Percentiles rank a stretch among this genome's conserved stretches.
phyloP scores from a whole-genome alignment of 208 protist genomes.

The Jaenimonas drosophilae region DNA sequence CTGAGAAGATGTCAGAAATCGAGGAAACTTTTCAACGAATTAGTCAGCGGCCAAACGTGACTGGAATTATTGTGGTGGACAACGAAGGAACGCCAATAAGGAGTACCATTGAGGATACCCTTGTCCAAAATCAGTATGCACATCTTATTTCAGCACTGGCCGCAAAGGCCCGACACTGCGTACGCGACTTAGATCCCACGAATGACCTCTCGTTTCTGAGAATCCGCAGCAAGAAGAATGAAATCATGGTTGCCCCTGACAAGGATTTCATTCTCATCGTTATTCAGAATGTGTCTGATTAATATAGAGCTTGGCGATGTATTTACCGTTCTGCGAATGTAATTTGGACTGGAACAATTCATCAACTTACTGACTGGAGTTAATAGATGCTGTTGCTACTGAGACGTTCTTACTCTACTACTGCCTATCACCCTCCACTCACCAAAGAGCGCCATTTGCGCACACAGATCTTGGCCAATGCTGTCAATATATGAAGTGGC shows the following conservation, averaged over 20 bases:
- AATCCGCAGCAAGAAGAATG: constrained; percentile 94
- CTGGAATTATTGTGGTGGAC: constrained; percentile 93
- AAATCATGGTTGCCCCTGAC: constrained; percentile 94
- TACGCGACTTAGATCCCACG: constrained; percentile 93
- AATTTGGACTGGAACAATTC: not conserved
- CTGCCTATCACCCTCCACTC: not conserved
- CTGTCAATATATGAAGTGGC: constrained; percentile 57
- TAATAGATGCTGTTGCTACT: not conserved
- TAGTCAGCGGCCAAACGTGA: constrained; percentile 91
- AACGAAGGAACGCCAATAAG: constrained; percentile 87
- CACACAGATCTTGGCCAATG: constrained; percentile 17
- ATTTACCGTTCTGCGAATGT: too few species aligned
- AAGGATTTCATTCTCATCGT: constrained; percentile 90
- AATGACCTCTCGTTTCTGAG: constrained; percentile 95
- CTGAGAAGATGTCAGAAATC: constrained; percentile 90
- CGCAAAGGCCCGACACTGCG: constrained; percentile 88
- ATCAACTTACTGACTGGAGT: not conserved
- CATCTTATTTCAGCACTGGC: constrained; percentile 90
- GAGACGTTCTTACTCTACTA: not conserved
- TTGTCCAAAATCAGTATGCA: constrained; percentile 89
- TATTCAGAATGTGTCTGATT: constrained; percentile 77
- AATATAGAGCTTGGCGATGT: too few species aligned
- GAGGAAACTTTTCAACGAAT: constrained; percentile 95
- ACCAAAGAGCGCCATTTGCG: not conserved
- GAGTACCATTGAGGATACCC: constrained; percentile 87